Evolutionary conservation across 768 basidiomycete species (phyloP), one percentile per base, ranked within the genome.

Genomic region (Leccinum fibrillosum): DNA sequence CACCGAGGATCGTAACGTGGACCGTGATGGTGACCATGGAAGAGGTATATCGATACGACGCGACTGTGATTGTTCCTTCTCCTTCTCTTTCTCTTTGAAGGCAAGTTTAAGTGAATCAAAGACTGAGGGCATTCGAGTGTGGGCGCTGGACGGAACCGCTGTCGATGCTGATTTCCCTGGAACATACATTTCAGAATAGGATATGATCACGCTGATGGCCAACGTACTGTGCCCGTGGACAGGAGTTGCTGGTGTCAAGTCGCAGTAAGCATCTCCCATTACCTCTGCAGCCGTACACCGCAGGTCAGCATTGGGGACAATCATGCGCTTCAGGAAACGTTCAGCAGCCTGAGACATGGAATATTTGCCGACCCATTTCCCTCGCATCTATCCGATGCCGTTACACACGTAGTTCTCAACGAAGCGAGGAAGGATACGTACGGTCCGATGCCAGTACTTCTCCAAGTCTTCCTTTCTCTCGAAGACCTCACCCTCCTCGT

Each of bases 371-470:
- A 94, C 80, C 94, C 94, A 98, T 67, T 86, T 86, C 11, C 94
- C 94, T 2, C 82, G 81, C 59, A 90, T 76, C 86, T 89, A 50
- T 7, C 35, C 34, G 23, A 25, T 10, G 17, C 42, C 1, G 35
- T 56, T 55, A 59, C 8, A 39, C 4, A 45, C 42, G 12, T 25
- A n/a, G 17, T 7, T 23, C n/a, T 11, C 11, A n/a, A 19, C 19
- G n/a, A 45, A 54, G 32, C n/a, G 44, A 23, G 51, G 13, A 47
- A 19, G 30, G n/a, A 13, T 4, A 72, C 83, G 37, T 58, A 86
- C 86, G 3, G 94, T 94, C 17, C 93, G 83, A 47, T 82, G 76
- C 88, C 92, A 96, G 70, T 99, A 99, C 54, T 80, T 80, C 68
- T 92, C 88, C 25, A 96, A 73, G 62, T 92, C 90, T 45, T 90